Base-by-base conservation (phyloP, 2,329 filamentous ascomycete genomes). In the Raffaelea albimanens region DNA sequence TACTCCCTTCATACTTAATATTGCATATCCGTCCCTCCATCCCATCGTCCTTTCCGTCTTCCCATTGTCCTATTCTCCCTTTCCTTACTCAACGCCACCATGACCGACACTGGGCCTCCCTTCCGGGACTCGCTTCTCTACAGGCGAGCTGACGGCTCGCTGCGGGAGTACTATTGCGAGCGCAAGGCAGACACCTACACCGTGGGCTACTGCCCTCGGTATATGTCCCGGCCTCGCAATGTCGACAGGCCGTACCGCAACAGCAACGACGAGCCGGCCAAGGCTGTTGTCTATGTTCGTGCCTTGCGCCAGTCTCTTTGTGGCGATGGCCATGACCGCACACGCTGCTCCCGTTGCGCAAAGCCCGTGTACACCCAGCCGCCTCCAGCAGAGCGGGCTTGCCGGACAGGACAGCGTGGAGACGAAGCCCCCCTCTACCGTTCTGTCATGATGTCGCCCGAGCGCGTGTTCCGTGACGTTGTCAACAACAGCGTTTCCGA, bases 401-500 rank as follows among this genome's bases (percentile, higher is more conserved):
- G n/a, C n/a, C n/a, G n/a, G n/a, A n/a, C n/a, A n/a, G n/a, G n/a
- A n/a, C n/a, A n/a, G n/a, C n/a, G n/a, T n/a, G 9, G 9, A 5
- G 16, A 29, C 11, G n/a, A 19, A 7, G 20, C 20, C 2, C 21
- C 14, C 18, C 7, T 22, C 21, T 33, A 47, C 41, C 23, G 13
- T 2, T 8, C 16, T 4, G 10, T 23, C 22, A 50, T 41, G 38
- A 48, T 52, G 48, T 43, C 50, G 5, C 53, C 53, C 1, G 22
- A 45, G 19, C 51, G 48, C 2, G 53, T 53, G 16, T 47, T 55
- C 4, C 52, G 53, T n/a, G 52, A 55, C 39, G 31, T 55, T 5
- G 9, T 55, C 40, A 51, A 48, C 46, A 46, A 40, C 45, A 50
- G 52, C 19, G 46, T 42, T 3, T 48, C n/a, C 3, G 41, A 45